Base-by-base conservation (phyloP, 1,139 yeast genomes). In the Nakaseomyces uthaithaninus region DNA sequence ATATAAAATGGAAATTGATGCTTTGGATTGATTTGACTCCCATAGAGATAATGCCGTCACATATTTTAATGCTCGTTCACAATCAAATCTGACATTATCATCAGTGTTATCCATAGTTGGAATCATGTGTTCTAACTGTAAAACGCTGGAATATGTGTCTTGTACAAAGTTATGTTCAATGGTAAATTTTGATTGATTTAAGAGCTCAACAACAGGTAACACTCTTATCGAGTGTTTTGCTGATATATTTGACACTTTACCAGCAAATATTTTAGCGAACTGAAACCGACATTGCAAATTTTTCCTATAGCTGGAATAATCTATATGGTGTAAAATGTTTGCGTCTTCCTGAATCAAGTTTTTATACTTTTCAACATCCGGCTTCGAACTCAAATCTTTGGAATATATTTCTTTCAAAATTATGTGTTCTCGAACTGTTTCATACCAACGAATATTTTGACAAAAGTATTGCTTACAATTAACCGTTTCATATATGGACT, bases 31-130 rank as follows among this genome's bases (percentile, higher is more conserved):
- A 3, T 41, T 43, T 23, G 48, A 43, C 12, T 38, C 46, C 57
- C 59, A 52, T 7, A 54, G 34, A 2, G 57, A 47, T 9, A 19
- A 37, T 0, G 59, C 51, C 2, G 50, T 45, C 4, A 34, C 36
- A 41, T 37, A 51, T 3, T 38, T 36, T 12, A 38, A 37, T n/a
- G 40, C 18, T n/a, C 40, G 34, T 18, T 18, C 27, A 28, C 22
- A 28, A 2, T 16, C n/a, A 17, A 11, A 3, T 17, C n/a, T 9
- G 4, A 4, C 7, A 16, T 11, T 3, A 10, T 9, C 22, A 28
- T 17, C 22, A 12, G 18, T 12, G n/a, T 28, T 17, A 7, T 28
- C 33, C 5, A 28, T 16, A 5, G n/a, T 17, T 8, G 33, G 33
- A n/a, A 28, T 16, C 33, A 28, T 16, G 7, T 28, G 16, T 17